Base-by-base conservation (phyloP, 352 stramenopile genomes). In the Globisporangium okanoganense region DNA sequence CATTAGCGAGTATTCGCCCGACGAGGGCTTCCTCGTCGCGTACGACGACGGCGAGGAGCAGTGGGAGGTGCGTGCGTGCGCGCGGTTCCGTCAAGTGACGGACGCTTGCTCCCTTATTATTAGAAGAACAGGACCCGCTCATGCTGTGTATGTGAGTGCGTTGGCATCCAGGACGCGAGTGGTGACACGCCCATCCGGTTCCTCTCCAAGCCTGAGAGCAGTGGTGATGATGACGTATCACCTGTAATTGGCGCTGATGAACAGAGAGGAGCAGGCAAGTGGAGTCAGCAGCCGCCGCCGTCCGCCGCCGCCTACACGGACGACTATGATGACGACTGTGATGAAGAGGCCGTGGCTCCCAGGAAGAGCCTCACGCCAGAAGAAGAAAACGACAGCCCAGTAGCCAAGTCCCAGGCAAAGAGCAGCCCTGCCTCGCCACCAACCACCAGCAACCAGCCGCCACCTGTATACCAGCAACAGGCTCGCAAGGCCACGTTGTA, bases 41-140 rank as follows among this genome's bases (percentile, higher is more conserved):
- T 92, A 92, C 48, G 79, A 88, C 51, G 83, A 92, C 58, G 79
- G 83, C 31, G 80, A 92, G 52, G 71, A 88, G 65, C 83, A 90
- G 58, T 92, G 83, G 83, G 83, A 92, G 77, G 70, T 64, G 9
- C 44, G 45, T 36, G 3, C 18, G 13, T 22, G 13, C 38, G n/a
- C 13, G 18, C 18, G n/a, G 18, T 13, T 47, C 40, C 10, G 6
- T 47, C 40, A 13, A 2, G 4, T 24, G 18, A 47, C 36, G 36
- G 14, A 0, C 14, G 38, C 38, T n/a, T n/a, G n/a, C n/a, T n/a
- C n/a, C n/a, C n/a, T n/a, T n/a, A n/a, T n/a, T n/a, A n/a, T n/a
- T n/a, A n/a, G n/a, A n/a, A n/a, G n/a, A 25, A 18, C 18, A 6
- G 6, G 7, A 47, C 40, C 6, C n/a, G 5, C 45, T 54, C 8